A percentile compares a stretch with the other conserved stretches of the same genome.
Conservation (phyloP, 768 basidiomycete species). For the Calocybe indica region DNA sequence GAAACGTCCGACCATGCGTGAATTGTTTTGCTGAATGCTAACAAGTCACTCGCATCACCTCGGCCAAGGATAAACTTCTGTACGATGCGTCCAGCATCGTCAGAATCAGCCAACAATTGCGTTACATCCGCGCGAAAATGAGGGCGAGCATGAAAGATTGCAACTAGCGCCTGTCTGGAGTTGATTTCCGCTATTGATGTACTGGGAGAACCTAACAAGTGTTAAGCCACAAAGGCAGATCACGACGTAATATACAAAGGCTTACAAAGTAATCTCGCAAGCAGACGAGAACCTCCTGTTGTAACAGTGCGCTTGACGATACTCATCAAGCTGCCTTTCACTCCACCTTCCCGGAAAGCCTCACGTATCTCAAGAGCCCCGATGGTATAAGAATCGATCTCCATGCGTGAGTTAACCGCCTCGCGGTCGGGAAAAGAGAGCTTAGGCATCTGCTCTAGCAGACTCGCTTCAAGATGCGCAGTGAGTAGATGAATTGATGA, state of each 20-base stretch:
- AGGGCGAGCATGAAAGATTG: conserved; percentile 55
- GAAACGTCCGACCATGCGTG: conserved; percentile 50
- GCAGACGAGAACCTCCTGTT: conserved; percentile 67
- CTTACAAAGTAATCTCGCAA: conserved; percentile 76
- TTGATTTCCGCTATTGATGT: conserved; percentile 69
- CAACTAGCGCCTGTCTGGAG: conserved; percentile 70
- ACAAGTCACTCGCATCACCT: conserved; percentile 61
- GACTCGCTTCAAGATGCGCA: conserved; percentile 55
- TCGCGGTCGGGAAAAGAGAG: conserved; percentile 57
- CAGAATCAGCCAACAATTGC: conserved; percentile 46
- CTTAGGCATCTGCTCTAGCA: conserved; percentile 74
- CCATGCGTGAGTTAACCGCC: conserved; percentile 56
- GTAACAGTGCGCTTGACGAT: conserved; percentile 75
- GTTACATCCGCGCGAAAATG: conserved; percentile 63
- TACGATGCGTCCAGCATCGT: conserved; percentile 70
- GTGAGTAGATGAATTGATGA: conserved; percentile 59
- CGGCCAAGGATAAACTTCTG: conserved; percentile 71
- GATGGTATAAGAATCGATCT: conserved; percentile 85
- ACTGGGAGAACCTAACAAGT: conserved; percentile 70
- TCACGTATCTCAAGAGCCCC: conserved; percentile 85
- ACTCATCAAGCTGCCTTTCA: conserved; percentile 68
- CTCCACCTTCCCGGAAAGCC: conserved; percentile 64
- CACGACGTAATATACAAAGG: conserved; percentile 25
- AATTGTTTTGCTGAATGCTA: conserved; percentile 59
- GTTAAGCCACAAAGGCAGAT: conserved; percentile 3